A percentile compares a stretch with the other conserved stretches of the same genome.
These are phyloP conservation scores for Coniochaeta prunicola DNA, from an alignment of 2,329 filamentous ascomycete species.

Conservation along the genomic window DNA sequence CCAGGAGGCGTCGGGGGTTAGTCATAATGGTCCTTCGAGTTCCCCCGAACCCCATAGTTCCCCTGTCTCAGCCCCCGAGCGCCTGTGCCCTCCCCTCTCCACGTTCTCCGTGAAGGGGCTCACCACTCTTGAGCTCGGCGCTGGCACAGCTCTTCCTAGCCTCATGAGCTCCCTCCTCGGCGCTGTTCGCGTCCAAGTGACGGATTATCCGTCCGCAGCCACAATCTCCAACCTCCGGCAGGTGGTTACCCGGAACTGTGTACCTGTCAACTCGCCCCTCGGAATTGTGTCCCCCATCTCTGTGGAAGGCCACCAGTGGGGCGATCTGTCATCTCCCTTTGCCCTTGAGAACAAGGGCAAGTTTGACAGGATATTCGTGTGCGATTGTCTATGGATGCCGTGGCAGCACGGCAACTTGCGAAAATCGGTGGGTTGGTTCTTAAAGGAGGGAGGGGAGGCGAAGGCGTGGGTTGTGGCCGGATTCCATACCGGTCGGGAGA, in stretches of 20 bases:
- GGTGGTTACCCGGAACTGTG: constrained; percentile 50
- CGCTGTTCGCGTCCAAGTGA: constrained; percentile 46
- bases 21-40: background rate
- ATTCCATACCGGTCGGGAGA: constrained; percentile 63
- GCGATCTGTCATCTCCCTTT: constrained; percentile 31
- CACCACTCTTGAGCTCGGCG: constrained; percentile 57
- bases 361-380: constrained; percentile 59
- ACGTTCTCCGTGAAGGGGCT: constrained; percentile 43
- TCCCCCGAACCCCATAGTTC: background rate
- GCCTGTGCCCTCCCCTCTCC: constrained; percentile 7
- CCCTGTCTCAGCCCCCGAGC: background rate
- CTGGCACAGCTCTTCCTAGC: constrained; percentile 52
- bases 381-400: constrained; percentile 72
- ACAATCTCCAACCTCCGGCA: constrained; percentile 50
- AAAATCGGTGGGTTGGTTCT: constrained; percentile 55
- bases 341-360: constrained; percentile 18
- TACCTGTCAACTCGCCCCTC: constrained; percentile 23
- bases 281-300: constrained; percentile 20
- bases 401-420: constrained; percentile 62
- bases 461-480: constrained; percentile 60
- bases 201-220: constrained; percentile 59
- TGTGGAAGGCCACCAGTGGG: constrained; percentile 60
- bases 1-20: background rate
- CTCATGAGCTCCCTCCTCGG: constrained; percentile 41
- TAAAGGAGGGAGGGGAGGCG: constrained; percentile 35